phyloP scores from a whole-genome alignment of 495 filamentous ascomycete genomes.

The Aspergillus conjunctus region DNA sequence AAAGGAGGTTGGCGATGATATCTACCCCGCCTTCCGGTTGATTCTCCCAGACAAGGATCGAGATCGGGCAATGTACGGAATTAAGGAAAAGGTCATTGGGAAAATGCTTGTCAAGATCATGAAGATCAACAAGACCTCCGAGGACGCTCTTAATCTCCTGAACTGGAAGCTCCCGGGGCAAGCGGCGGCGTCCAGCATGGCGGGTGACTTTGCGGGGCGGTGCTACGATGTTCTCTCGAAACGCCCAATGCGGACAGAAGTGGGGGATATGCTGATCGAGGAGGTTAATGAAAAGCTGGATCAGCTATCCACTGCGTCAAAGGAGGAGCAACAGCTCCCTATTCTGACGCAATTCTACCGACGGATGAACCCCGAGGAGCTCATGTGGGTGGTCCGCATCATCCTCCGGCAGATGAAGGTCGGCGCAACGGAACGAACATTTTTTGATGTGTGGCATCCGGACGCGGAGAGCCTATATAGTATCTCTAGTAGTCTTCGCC shows the following conservation, averaged over 20 bases:
- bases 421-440: constrained; percentile 92
- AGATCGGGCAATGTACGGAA: constrained; percentile 88
- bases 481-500: constrained; percentile 82
- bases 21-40: constrained; percentile 89
- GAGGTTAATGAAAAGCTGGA: constrained; percentile 91
- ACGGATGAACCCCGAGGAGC: constrained; percentile 88
- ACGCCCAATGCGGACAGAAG: constrained; percentile 70
- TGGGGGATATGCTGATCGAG: constrained; percentile 78
- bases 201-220: constrained; percentile 88
- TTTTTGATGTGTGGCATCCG: constrained; percentile 90
- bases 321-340: constrained; percentile 78
- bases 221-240: constrained; percentile 88
- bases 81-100: constrained; percentile 90
- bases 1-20: constrained; percentile 82
- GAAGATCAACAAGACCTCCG: constrained; percentile 89
- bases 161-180: constrained; percentile 93
- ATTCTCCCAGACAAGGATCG: constrained; percentile 94
- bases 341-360: constrained; percentile 84
- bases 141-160: constrained; percentile 80
- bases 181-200: constrained; percentile 59
- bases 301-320: constrained; percentile 68
- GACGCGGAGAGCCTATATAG: constrained; percentile 90
- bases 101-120: constrained; percentile 86
- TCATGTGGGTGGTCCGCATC: constrained; percentile 93
- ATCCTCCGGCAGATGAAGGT: constrained; percentile 97